Conservation (phyloP, 805 yeast species). For the Yamadazyma nakazawae region DNA sequence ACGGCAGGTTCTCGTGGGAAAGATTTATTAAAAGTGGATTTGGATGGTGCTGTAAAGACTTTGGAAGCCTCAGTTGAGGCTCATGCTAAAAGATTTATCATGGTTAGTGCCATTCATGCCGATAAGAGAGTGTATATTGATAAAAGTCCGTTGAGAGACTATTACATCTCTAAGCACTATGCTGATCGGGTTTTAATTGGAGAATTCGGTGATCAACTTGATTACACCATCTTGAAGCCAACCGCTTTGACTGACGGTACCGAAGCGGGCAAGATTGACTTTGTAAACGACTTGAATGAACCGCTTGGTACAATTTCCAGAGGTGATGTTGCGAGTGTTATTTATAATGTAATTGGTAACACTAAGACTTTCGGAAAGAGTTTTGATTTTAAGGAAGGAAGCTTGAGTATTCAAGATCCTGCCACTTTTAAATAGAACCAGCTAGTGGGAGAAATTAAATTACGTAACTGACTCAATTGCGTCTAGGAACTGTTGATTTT, state of each 20-base stretch:
- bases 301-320: conserved; percentile 35
- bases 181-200: conserved; percentile 48
- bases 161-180: conserved; percentile 59
- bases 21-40: conserved; percentile 51
- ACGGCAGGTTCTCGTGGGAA: conserved; percentile 64
- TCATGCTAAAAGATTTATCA: conserved; percentile 42
- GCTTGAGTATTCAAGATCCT: neutral
- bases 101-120: conserved; percentile 57
- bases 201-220: conserved; percentile 35
- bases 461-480: too few relatives aligned
- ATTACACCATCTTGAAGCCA: conserved; percentile 59
- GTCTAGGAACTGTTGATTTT: too few relatives aligned
- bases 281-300: conserved; percentile 23
- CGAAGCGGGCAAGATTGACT: conserved; percentile 42
- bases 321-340: conserved; percentile 54
- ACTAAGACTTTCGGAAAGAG: conserved; percentile 40
- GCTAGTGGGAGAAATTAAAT: too few relatives aligned
- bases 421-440: neutral
- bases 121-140: conserved; percentile 41
- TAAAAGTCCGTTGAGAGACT: conserved; percentile 30
- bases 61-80: conserved; percentile 51
- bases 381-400: conserved; percentile 23
- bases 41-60: conserved; percentile 58
- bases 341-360: conserved; percentile 35
- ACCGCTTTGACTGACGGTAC: conserved; percentile 40